These are phyloP conservation scores for Amesomyces nigricolor DNA, from an alignment of 2,329 filamentous ascomycete species.

Conservation along the genomic window DNA sequence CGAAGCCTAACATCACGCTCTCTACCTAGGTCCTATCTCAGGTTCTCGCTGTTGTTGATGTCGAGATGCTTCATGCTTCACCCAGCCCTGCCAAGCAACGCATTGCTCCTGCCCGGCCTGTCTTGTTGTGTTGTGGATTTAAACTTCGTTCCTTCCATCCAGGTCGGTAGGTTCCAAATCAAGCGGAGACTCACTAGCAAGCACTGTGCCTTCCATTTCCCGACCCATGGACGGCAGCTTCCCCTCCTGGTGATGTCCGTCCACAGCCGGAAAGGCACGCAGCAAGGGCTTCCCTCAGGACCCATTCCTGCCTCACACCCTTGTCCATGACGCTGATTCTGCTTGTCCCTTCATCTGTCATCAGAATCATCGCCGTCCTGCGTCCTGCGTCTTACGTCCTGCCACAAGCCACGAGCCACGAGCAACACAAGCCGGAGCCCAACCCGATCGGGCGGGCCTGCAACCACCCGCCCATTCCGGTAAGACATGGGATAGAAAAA, in stretches of 20 bases:
- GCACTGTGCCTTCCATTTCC: not conserved
- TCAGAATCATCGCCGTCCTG: no score
- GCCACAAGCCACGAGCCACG: not conserved
- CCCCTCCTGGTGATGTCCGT: slow-evolving; percentile 4
- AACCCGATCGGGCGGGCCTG: slow-evolving; percentile 17
- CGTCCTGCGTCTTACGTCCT: not conserved
- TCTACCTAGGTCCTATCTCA: not conserved
- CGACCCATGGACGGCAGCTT: not conserved
- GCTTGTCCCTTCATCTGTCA: not conserved
- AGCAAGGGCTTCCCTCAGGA: not conserved
- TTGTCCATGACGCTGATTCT: slow-evolving; percentile 1
- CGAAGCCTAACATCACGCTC: no score
- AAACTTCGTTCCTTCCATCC: slow-evolving; percentile 14
- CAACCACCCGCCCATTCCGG: slow-evolving; percentile 14
- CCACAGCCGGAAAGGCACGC: not conserved
- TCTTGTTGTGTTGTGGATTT: slow-evolving; percentile 13
- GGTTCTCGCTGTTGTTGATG: not conserved
- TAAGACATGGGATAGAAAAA: slow-evolving; percentile 8
- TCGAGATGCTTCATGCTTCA: not conserved
- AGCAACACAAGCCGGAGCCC: slow-evolving; percentile 5
- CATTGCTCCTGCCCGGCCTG: not conserved
- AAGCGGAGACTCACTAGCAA: slow-evolving; percentile 14
- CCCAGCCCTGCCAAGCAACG: not conserved
- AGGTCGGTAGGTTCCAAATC: not conserved
- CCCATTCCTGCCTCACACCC: slow-evolving; percentile 1